Evolutionary conservation across 2,329 filamentous ascomycete genomes (phyloP).

Genomic region (Gaeumannomyces sp.): DNA sequence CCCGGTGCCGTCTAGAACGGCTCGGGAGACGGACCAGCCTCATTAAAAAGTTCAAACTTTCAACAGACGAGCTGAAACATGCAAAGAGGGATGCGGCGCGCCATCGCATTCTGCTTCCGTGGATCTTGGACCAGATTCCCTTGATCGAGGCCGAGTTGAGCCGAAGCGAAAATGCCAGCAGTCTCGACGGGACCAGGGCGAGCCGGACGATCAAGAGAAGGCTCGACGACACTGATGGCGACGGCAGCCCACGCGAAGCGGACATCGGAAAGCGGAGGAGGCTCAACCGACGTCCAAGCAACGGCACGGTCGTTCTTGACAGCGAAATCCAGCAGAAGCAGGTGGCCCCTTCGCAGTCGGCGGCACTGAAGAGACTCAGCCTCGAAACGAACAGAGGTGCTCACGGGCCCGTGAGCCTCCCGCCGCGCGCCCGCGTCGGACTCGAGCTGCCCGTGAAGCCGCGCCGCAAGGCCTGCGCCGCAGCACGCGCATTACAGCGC

Average conservation of each 20-base stretch:
- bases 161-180: background rate
- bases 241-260: background rate
- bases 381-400: background rate
- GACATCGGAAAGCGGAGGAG: background rate
- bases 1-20: background rate
- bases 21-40: background rate
- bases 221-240: background rate
- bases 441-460: background rate
- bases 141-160: background rate
- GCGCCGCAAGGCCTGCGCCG: background rate
- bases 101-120: background rate
- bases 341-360: background rate
- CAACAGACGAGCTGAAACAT: background rate
- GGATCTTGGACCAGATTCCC: background rate
- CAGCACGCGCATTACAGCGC: conserved; percentile 2
- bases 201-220: background rate
- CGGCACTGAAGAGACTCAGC: background rate
- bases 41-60: background rate
- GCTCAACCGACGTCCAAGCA: background rate
- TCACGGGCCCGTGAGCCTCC: background rate
- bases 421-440: background rate
- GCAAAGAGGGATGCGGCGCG: background rate
- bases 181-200: background rate
- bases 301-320: background rate
- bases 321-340: conserved; percentile 1